Evolutionary conservation across 352 stramenopile genomes (phyloP).

Genomic region (Phytophthora meadii): DNA sequence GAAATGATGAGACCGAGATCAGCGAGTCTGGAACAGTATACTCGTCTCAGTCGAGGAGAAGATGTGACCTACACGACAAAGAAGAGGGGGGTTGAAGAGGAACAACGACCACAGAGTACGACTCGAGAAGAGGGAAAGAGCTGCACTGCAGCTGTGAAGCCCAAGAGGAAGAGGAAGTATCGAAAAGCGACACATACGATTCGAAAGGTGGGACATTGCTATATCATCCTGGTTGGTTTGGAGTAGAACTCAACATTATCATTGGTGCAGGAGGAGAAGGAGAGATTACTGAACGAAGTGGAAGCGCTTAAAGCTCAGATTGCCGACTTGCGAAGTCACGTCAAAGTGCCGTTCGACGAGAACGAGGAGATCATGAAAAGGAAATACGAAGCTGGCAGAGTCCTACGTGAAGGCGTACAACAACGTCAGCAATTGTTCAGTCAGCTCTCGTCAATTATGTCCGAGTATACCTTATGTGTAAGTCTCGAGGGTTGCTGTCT

Average conservation of each 20-base stretch:
- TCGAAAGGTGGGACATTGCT: constrained; percentile 18
- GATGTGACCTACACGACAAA: constrained; percentile 7
- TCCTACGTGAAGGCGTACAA: constrained; percentile 21
- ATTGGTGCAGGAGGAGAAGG: constrained; percentile 36
- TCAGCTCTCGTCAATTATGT: constrained; percentile 40
- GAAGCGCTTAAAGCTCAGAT: constrained; percentile 38
- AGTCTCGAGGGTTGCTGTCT: constrained; percentile 11
- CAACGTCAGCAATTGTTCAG: constrained; percentile 33
- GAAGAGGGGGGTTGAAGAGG: constrained; percentile 7
- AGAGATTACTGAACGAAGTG: constrained; percentile 31
- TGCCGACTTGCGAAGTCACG: constrained; percentile 24
- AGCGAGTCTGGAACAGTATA: constrained; percentile 12
- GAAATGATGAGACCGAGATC: constrained; percentile 5
- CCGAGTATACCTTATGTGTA: constrained; percentile 44
- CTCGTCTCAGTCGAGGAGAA: constrained; percentile 6
- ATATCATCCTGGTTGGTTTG: not conserved
- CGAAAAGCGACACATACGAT: constrained; percentile 45
- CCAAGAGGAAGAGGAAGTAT: constrained; percentile 36
- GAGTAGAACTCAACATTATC: not conserved
- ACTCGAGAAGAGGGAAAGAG: constrained; percentile 4
- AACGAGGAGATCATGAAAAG: constrained; percentile 16
- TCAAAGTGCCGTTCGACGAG: constrained; percentile 11
- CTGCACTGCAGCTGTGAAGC: constrained; percentile 4
- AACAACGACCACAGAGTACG: not conserved
- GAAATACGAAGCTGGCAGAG: constrained; percentile 7